A percentile compares a stretch with the other conserved stretches of the same genome.
Conservation (phyloP, 805 yeast species). For the Suhomyces sp. region DNA sequence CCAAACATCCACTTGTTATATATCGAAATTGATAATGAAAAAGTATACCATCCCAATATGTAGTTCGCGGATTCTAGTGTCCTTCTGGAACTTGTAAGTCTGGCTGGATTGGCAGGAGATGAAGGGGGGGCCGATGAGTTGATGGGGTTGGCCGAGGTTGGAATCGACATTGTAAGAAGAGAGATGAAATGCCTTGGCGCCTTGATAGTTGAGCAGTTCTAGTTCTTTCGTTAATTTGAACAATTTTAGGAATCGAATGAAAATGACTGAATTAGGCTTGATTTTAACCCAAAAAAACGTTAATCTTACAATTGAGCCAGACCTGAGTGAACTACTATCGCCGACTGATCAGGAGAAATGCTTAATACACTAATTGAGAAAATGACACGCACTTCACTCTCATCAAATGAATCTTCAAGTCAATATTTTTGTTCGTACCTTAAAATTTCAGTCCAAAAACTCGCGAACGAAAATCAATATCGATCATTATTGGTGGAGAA, state of each 20-base stretch:
- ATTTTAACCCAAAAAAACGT: neutral
- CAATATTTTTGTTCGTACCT: slow-evolving; percentile 1
- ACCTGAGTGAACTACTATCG: neutral
- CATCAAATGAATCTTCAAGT: neutral
- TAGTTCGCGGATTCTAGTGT: slow-evolving; percentile 24
- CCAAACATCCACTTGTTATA: slow-evolving; percentile 99
- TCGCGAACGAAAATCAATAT: neutral
- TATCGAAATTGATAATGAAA: slow-evolving; percentile 65
- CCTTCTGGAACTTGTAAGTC: neutral
- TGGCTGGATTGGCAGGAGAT: neutral
- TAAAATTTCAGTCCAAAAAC: neutral
- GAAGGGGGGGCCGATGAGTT: neutral
- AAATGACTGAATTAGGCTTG: neutral
- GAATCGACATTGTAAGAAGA: neutral
- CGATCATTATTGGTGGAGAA: neutral
- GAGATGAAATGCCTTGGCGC: neutral
- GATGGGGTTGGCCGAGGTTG: neutral
- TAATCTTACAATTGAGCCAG: neutral
- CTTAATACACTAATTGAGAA: neutral
- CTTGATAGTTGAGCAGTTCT: neutral
- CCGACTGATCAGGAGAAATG: neutral
- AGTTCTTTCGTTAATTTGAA: neutral
- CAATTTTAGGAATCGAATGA: neutral
- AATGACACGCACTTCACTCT: neutral
- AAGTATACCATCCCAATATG: slow-evolving; percentile 64